phyloP scores from a whole-genome alignment of 78 protist genomes.

The Mastigamoeba balamuthi region DNA sequence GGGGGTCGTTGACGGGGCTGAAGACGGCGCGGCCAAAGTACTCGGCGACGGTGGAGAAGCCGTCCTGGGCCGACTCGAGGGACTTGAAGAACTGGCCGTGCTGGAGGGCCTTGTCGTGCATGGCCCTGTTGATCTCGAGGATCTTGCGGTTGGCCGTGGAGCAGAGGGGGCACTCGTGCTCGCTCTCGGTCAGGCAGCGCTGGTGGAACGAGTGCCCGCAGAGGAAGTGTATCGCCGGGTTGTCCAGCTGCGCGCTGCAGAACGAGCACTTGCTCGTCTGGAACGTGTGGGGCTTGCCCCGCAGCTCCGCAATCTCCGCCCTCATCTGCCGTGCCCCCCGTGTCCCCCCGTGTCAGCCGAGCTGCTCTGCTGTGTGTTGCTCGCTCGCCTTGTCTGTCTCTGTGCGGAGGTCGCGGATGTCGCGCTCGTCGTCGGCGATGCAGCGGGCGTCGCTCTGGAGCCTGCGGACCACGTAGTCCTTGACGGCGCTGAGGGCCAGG shows the following conservation, averaged over 20 bases:
- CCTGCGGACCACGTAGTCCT: conserved; percentile 53
- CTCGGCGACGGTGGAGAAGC: conserved; percentile 79
- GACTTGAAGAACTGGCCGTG: conserved; percentile 76
- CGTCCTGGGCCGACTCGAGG: conserved; percentile 61
- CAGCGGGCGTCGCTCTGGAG: conserved; percentile 35
- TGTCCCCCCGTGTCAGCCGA: too few relatives aligned
- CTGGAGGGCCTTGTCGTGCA: conserved; percentile 49
- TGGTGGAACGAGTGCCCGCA: conserved; percentile 83
- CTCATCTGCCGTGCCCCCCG: background rate
- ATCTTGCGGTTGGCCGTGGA: conserved; percentile 43
- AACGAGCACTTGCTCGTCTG: conserved; percentile 55
- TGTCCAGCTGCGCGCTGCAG: conserved; percentile 66
- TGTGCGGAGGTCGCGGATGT: conserved; percentile 32
- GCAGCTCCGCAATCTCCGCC: conserved; percentile 25
- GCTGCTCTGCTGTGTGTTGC: conserved; percentile 52
- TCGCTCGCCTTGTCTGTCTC: conserved; percentile 61
- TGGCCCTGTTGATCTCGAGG: conserved; percentile 45
- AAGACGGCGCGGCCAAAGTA: conserved; percentile 77
- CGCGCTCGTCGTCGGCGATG: conserved; percentile 37
- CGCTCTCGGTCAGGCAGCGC: conserved; percentile 68
- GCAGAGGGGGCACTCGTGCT: conserved; percentile 63
- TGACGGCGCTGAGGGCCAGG: conserved; percentile 39
- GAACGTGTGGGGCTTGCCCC: conserved; percentile 54
- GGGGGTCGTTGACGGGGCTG: too few relatives aligned
- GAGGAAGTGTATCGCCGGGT: conserved; percentile 84